Percentiles rank a stretch among this genome's conserved stretches.
Conservation (phyloP, 1,284 basidiomycete species). For the Moesziomyces globuligerus region DNA sequence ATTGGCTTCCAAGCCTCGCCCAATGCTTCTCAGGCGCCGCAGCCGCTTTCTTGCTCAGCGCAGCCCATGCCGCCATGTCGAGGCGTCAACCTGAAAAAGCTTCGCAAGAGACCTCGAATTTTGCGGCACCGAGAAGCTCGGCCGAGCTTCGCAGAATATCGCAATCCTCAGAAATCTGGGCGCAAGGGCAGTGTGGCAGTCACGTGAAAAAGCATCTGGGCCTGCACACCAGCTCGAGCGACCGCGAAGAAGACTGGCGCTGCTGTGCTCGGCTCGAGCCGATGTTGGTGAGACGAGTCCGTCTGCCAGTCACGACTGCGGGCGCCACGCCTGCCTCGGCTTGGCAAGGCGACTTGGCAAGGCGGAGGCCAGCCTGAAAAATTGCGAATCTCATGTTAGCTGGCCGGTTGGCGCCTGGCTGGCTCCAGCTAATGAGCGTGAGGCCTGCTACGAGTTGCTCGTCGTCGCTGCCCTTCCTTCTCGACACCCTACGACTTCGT, state of each 20-base stretch:
- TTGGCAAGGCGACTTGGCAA: too few species aligned
- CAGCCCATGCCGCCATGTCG: background rate
- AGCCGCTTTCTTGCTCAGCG: too few species aligned
- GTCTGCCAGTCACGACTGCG: too few species aligned
- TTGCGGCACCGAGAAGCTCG: background rate
- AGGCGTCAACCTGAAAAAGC: background rate
- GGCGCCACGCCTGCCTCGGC: too few species aligned
- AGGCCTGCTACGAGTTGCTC: constrained; percentile 12
- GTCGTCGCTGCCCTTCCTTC: constrained; percentile 25
- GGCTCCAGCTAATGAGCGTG: background rate
- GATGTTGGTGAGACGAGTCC: too few species aligned
- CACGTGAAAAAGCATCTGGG: background rate
- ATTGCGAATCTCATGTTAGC: background rate
- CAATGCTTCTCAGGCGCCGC: too few species aligned
- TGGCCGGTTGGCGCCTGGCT: background rate
- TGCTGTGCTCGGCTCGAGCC: too few species aligned
- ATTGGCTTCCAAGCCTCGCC: too few species aligned
- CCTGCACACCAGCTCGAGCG: too few species aligned
- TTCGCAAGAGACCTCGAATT: background rate
- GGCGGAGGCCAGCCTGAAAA: too few species aligned
- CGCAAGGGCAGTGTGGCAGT: background rate
- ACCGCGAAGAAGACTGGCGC: too few species aligned
- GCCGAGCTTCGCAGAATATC: background rate
- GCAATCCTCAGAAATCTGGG: background rate
- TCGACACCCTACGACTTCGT: constrained; percentile 42